Conservation (phyloP, 2,329 filamentous ascomycete genomes). For the Pseudohalonectria lignicola region DNA sequence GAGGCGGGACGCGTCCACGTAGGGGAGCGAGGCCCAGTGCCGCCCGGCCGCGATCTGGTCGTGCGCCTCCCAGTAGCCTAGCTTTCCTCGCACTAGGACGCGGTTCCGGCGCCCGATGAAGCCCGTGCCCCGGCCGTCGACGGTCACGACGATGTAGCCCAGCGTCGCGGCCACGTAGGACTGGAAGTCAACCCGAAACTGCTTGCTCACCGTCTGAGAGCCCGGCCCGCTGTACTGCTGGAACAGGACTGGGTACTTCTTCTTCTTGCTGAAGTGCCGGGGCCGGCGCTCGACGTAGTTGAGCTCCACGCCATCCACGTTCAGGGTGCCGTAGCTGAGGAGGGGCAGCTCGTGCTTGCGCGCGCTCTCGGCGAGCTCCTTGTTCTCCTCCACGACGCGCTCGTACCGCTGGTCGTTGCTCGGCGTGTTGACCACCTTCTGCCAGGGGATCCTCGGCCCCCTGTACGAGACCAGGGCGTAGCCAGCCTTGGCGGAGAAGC, state of each 20-base stretch:
- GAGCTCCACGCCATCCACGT: slow-evolving; percentile 65
- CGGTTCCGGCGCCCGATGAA: slow-evolving; percentile 78
- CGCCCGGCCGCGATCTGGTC: slow-evolving; percentile 90
- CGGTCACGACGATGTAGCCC: slow-evolving; percentile 88
- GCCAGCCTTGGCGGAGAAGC: slow-evolving; percentile 72
- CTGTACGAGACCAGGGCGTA: slow-evolving; percentile 78
- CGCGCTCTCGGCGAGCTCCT: slow-evolving; percentile 55
- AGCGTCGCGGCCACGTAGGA: slow-evolving; percentile 75
- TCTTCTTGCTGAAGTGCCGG: slow-evolving; percentile 73
- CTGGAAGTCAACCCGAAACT: slow-evolving; percentile 80
- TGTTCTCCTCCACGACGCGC: slow-evolving; percentile 69
- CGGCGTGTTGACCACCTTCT: slow-evolving; percentile 79
- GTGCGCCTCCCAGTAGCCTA: slow-evolving; percentile 74
- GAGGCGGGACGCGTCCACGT: slow-evolving; percentile 72
- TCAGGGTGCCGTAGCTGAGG: slow-evolving; percentile 71
- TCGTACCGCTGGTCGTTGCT: slow-evolving; percentile 54
- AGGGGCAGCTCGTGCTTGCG: slow-evolving; percentile 72
- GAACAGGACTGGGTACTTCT: slow-evolving; percentile 89
- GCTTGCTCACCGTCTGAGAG: slow-evolving; percentile 78
- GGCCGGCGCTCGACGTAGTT: slow-evolving; percentile 76
- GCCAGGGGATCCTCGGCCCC: slow-evolving; percentile 80
- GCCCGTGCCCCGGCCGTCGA: slow-evolving; percentile 88
- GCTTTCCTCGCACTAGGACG: slow-evolving; percentile 69
- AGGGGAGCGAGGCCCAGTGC: slow-evolving; percentile 68
- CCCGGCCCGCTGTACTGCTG: slow-evolving; percentile 88